A percentile compares a stretch with the other conserved stretches of the same genome.
These are phyloP conservation scores for Rhodosporidiobolus sp. DNA, from an alignment of 768 basidiomycete genomes.

Conservation along the genomic window DNA sequence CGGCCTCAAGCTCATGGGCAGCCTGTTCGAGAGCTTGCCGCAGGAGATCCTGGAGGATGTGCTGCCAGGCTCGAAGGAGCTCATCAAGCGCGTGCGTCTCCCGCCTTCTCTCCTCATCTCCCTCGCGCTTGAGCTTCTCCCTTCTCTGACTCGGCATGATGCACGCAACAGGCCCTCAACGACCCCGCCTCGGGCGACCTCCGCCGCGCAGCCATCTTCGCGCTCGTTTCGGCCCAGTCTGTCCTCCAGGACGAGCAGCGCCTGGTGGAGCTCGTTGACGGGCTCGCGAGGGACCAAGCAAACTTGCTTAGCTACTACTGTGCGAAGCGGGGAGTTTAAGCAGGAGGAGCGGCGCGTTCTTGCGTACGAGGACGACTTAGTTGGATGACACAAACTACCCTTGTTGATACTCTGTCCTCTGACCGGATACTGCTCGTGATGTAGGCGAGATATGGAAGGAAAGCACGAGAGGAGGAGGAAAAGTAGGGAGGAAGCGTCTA, in stretches of 20 bases:
- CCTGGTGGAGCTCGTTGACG: constrained; percentile 35
- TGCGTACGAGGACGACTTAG: neutral
- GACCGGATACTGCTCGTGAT: too few species aligned
- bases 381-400: neutral
- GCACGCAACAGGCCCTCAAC: constrained; percentile 29
- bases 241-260: constrained; percentile 32
- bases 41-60: constrained; percentile 44
- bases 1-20: constrained; percentile 36
- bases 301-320: constrained; percentile 30
- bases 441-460: too few species aligned
- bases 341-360: neutral
- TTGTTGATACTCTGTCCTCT: neutral
- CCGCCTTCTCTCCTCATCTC: neutral
- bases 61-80: constrained; percentile 13
- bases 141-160: too few species aligned
- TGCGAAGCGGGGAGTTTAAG: constrained; percentile 14
- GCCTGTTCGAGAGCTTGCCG: constrained; percentile 36
- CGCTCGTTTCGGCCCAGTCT: constrained; percentile 34
- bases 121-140: too few species aligned
- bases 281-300: constrained; percentile 33
- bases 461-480: too few species aligned
- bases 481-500: too few species aligned
- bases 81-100: constrained; percentile 36
- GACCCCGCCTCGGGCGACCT: constrained; percentile 28
- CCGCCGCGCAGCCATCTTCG: constrained; percentile 30